Evolutionary conservation across 768 basidiomycete genomes (phyloP), one percentile per base, ranked within the genome.

Genomic region (Amanita brunnescens): DNA sequence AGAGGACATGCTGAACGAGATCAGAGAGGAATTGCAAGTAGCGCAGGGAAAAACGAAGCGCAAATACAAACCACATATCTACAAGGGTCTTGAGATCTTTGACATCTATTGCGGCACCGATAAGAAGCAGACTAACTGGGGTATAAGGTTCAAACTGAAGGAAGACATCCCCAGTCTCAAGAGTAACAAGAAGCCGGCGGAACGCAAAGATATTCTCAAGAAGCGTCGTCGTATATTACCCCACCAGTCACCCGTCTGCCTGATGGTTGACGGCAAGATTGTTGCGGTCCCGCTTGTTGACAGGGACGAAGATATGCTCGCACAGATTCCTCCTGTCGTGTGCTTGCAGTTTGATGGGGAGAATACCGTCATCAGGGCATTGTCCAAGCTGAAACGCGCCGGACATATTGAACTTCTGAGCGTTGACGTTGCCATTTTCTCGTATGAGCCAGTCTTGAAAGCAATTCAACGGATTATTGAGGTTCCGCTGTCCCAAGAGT

Each of bases 371-470:
- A 57, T 58, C 32, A 70, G 68, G 40, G 61, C 71, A 1, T 67
- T 86, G 8, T 51, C 68, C 6, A 60, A 58, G 24, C 59, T 83
- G 18, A 72, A 72, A 53, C 49, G 53, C 3, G 65, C 62, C 7
- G 56, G 64, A 12, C 49, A 64, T 5, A 57, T 79, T 24, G 67
- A 69, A 21, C 69, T 85, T 23, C 54, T 85, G 20, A 78, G 78
- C 51, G 77, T 83, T 21, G 75, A 85, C 57, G 78, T 78, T 0
- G 79, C 80, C 0, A 61, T 83, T 5, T 86, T 83, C 58, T 67
- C 83, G 0, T 85, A 76, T 51, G 76, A 82, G 56, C 81, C 82
- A 2, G 70, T 85, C 21, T 69, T 87, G n/a, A 72, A 63, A 39
- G 76, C 72, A 1, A 66, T 87, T 21, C 75, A 86, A 61, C 58